phyloP scores from a whole-genome alignment of 352 stramenopile species.

The Pythium dissotocum region DNA sequence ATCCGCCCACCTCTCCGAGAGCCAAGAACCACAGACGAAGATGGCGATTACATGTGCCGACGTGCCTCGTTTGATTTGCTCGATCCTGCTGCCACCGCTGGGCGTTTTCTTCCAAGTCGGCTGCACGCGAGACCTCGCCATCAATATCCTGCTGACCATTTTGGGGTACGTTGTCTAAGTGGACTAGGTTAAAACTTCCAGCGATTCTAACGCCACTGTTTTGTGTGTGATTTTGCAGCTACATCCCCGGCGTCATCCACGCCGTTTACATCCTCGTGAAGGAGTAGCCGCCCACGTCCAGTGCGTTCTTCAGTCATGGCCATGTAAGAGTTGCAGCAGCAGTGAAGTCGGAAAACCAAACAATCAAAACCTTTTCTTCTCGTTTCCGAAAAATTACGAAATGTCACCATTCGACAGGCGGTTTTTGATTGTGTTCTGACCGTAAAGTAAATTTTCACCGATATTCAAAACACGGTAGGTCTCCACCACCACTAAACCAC shows the following conservation, averaged over 20 bases:
- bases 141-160: slow-evolving; percentile 30
- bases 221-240: slow-evolving; percentile 27
- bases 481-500: too few species aligned
- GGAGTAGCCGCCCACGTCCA: slow-evolving; percentile 31
- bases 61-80: slow-evolving; percentile 26
- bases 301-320: too few species aligned
- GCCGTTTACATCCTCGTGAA: slow-evolving; percentile 75
- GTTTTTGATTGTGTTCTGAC: neutral
- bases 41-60: slow-evolving; percentile 27
- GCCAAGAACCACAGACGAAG: neutral
- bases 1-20: too few species aligned
- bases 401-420: neutral
- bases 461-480: slow-evolving; percentile 1
- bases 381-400: neutral
- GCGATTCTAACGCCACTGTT: neutral
- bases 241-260: slow-evolving; percentile 76
- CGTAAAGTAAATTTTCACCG: neutral
- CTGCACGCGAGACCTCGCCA: slow-evolving; percentile 34
- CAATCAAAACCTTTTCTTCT: neutral
- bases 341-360: too few species aligned
- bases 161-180: slow-evolving; percentile 15
- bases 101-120: slow-evolving; percentile 45
- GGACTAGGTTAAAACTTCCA: too few species aligned
- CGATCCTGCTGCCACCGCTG: slow-evolving; percentile 31
- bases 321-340: too few species aligned